A percentile compares a stretch with the other conserved stretches of the same genome.
These are phyloP conservation scores for Candida ovalis DNA, from an alignment of 805 yeast species.

Conservation along the genomic window DNA sequence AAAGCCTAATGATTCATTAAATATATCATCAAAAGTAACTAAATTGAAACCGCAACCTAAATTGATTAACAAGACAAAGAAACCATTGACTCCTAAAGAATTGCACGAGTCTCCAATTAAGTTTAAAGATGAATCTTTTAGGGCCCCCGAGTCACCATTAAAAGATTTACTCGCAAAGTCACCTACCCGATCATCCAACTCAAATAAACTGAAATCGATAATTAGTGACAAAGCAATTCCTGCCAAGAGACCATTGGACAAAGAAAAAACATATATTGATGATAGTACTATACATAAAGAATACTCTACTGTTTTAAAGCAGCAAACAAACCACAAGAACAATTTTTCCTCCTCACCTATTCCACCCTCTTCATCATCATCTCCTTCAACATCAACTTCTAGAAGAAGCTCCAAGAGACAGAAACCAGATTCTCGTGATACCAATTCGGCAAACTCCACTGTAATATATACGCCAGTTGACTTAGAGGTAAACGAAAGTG, in stretches of 20 bases:
- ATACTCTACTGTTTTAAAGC: constrained; percentile 20
- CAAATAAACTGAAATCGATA: constrained; percentile 8
- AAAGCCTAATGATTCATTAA: not conserved
- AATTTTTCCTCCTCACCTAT: constrained; percentile 22
- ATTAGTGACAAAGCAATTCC: constrained; percentile 14
- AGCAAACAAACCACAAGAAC: constrained; percentile 20
- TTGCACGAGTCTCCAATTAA: not conserved
- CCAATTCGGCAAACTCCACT: no score
- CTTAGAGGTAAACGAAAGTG: not conserved
- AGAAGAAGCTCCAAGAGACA: constrained; percentile 1
- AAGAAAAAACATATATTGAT: constrained; percentile 7
- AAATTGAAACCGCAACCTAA: not conserved
- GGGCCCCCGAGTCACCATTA: not conserved
- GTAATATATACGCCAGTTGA: not conserved
- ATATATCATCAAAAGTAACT: not conserved
- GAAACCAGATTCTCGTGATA: not conserved
- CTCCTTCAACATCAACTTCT: not conserved
- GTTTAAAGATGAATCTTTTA: not conserved
- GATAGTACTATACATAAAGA: constrained; percentile 18
- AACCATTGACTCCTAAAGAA: not conserved
- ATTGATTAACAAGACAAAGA: not conserved
- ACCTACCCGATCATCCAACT: constrained; percentile 1
- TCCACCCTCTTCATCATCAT: constrained; percentile 1
- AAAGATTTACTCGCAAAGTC: not conserved
- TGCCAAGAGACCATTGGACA: constrained; percentile 11